Evolutionary conservation across 345 rosid genomes (phyloP).

Genomic region (Pistacia atlantica): DNA sequence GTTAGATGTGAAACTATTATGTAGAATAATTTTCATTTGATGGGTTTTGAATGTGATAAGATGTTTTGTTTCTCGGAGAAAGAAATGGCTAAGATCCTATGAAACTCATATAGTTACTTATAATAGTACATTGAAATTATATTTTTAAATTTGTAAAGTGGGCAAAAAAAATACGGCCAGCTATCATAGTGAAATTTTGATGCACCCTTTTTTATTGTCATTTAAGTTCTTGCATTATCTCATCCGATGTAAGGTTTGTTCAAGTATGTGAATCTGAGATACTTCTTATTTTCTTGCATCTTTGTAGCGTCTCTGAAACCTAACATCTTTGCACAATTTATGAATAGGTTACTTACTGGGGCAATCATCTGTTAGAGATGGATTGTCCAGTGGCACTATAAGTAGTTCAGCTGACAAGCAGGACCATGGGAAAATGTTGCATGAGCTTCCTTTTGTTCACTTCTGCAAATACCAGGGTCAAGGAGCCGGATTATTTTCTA

Average conservation of each 20-base stretch:
- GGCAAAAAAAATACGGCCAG: not conserved
- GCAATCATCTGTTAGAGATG: slow-evolving; percentile 15
- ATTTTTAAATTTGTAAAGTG: no score
- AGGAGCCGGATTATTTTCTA: slow-evolving; percentile 8
- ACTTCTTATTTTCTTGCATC: not conserved
- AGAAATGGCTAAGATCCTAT: not conserved
- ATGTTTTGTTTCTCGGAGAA: not conserved
- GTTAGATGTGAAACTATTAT: not conserved
- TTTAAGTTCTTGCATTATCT: no score
- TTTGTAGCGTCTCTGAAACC: not conserved
- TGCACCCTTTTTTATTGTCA: not conserved
- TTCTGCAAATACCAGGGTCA: slow-evolving; percentile 10
- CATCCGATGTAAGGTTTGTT: not conserved
- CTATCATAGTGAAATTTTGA: no score
- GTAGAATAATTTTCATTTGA: not conserved
- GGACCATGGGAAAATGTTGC: slow-evolving; percentile 8
- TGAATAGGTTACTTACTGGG: slow-evolving; percentile 13
- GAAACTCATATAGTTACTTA: no score
- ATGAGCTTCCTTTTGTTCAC: slow-evolving; percentile 9
- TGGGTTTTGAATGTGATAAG: not conserved
- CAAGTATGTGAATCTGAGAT: not conserved
- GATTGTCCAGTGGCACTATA: slow-evolving; percentile 7
- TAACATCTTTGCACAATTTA: not conserved
- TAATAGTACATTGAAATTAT: no score
- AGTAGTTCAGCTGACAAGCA: slow-evolving; percentile 13